These are phyloP conservation scores for Kwoniella shivajii DNA, from an alignment of 1,284 basidiomycete species.

Conservation along the genomic window DNA sequence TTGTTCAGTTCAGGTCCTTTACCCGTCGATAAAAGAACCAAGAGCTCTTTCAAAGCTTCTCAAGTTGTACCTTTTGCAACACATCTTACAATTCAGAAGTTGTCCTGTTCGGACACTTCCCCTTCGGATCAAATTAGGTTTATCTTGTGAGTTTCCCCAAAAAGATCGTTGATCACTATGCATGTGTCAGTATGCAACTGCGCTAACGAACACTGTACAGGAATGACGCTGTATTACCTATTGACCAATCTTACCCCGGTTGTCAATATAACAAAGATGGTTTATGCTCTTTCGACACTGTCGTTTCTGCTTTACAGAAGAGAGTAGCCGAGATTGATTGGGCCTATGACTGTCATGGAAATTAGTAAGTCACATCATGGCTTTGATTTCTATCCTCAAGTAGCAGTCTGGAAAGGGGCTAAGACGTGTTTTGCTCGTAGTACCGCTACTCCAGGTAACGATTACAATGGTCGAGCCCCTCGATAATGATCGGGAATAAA, in stretches of 20 bases:
- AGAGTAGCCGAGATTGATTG: conserved; percentile 71
- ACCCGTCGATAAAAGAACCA: conserved; percentile 19
- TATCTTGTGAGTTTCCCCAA: conserved; percentile 35
- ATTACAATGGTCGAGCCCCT: conserved; percentile 35
- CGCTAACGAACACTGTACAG: conserved; percentile 50
- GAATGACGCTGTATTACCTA: conserved; percentile 84
- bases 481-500: background rate
- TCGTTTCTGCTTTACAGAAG: conserved; percentile 70
- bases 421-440: conserved; percentile 7
- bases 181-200: background rate
- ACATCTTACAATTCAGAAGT: conserved; percentile 45
- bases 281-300: conserved; percentile 74
- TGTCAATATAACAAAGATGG: conserved; percentile 71
- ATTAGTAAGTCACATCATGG: conserved; percentile 62
- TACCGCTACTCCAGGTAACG: conserved; percentile 25
- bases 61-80: conserved; percentile 76
- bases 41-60: conserved; percentile 62
- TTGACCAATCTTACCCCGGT: conserved; percentile 68
- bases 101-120: conserved; percentile 36
- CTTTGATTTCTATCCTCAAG: background rate
- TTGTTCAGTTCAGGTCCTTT: conserved; percentile 38
- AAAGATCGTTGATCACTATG: background rate
- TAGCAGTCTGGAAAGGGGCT: background rate
- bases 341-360: conserved; percentile 71
- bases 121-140: conserved; percentile 51